Evolutionary conservation across 225 moss, liverwort and hornwort genomes (phyloP).

Genomic region (Bryum argenteum): DNA sequence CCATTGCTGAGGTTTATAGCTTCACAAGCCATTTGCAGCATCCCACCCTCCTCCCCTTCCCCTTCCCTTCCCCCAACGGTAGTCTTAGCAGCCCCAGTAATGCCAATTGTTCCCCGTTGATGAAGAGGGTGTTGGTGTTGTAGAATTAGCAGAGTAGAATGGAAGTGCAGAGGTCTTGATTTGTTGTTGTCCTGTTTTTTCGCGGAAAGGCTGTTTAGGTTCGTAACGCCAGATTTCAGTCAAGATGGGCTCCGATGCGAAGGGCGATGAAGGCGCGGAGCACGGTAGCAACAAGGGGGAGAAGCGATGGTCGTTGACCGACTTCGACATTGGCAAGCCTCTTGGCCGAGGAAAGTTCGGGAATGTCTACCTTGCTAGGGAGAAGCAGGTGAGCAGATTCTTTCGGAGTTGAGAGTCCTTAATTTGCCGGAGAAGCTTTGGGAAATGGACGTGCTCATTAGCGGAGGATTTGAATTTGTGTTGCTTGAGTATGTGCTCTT

Average conservation of each 20-base stretch:
- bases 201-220: background rate
- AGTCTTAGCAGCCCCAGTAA: background rate
- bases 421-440: no score
- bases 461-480: background rate
- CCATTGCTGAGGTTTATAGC: background rate
- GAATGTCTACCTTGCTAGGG: conserved; percentile 78
- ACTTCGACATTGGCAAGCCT: conserved; percentile 87
- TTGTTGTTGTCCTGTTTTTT: background rate
- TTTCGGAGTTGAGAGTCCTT: no score
- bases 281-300: conserved; percentile 38
- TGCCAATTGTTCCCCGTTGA: background rate
- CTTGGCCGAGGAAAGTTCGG: conserved; percentile 84
- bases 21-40: background rate
- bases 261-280: conserved; percentile 42
- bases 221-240: background rate
- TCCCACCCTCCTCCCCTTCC: background rate
- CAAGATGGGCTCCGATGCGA: conserved; percentile 36
- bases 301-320: conserved; percentile 72
- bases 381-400: conserved; percentile 81
- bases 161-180: conserved; percentile 1
- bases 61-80: background rate
- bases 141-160: conserved; percentile 8
- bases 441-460: no score
- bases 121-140: background rate
- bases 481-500: no score